Evolutionary conservation across 768 basidiomycete species (phyloP).

Genomic region (Butyriboletus loyo): DNA sequence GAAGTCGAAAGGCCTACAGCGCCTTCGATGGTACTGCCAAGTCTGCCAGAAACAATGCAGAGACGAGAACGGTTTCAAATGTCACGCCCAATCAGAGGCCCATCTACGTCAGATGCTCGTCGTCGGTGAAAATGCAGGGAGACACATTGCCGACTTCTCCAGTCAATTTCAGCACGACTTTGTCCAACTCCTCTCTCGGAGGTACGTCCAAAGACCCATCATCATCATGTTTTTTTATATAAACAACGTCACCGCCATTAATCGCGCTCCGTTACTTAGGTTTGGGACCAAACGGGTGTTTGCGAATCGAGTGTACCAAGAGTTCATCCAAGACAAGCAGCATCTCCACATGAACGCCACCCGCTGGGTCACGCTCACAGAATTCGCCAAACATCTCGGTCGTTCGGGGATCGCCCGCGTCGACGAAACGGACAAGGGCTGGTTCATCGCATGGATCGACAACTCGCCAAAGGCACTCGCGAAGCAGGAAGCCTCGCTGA

Average conservation of each 20-base stretch:
- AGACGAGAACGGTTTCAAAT: conserved; percentile 99
- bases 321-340: conserved; percentile 90
- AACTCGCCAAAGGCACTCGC: conserved; percentile 92
- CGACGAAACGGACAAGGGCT: conserved; percentile 98
- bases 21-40: conserved; percentile 98
- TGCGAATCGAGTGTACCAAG: conserved; percentile 95
- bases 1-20: conserved; percentile 95
- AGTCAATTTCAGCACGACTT: conserved; percentile 88
- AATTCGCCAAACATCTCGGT: conserved; percentile 89
- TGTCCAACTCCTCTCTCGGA: conserved; percentile 81
- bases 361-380: conserved; percentile 96
- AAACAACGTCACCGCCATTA: no score
- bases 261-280: conserved; percentile 33
- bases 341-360: conserved; percentile 99
- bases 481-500: conserved; percentile 81
- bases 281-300: conserved; percentile 94
- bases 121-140: conserved; percentile 90
- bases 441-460: conserved; percentile 97
- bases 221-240: no score
- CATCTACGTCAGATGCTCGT: conserved; percentile 97
- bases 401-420: conserved; percentile 83
- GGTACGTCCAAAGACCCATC: conserved; percentile 44
- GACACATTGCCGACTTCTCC: conserved; percentile 90
- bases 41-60: conserved; percentile 98
- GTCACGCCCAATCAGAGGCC: conserved; percentile 82